Conservation (phyloP, 129 eudicot species). For the Chrysanthemum makinoi region DNA sequence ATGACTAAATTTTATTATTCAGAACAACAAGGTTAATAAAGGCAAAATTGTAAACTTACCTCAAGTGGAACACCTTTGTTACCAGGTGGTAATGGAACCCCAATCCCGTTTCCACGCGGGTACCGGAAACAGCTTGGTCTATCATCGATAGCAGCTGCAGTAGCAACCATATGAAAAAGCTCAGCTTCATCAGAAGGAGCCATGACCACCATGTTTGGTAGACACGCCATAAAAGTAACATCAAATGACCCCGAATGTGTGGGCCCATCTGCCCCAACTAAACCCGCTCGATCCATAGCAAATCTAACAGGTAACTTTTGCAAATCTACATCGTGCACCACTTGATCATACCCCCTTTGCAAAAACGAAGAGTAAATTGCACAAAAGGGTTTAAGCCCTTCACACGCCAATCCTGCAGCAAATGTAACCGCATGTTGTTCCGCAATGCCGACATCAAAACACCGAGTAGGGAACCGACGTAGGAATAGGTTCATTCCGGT, state of each 20-base stretch:
- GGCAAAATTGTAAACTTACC: constrained; percentile 23
- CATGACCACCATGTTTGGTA: constrained; percentile 97
- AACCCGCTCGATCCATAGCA: constrained; percentile 91
- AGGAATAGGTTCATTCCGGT: constrained; percentile 86
- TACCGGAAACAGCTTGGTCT: constrained; percentile 92
- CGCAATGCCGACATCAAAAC: constrained; percentile 98
- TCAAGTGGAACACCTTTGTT: constrained; percentile 94
- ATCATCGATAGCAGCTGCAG: constrained; percentile 93
- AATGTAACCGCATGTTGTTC: constrained; percentile 97
- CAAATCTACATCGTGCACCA: constrained; percentile 91
- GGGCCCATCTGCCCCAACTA: constrained; percentile 96
- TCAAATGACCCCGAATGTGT: constrained; percentile 97
- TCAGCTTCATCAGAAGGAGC: constrained; percentile 97
- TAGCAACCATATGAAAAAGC: constrained; percentile 93
- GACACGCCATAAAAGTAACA: constrained; percentile 83
- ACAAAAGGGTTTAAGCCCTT: constrained; percentile 92
- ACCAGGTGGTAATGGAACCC: constrained; percentile 75
- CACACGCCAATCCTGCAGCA: constrained; percentile 98
- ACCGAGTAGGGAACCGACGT: constrained; percentile 68
- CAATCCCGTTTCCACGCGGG: constrained; percentile 93
- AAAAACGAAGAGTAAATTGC: constrained; percentile 90
- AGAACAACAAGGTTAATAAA: background rate
- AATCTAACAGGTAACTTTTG: constrained; percentile 89
- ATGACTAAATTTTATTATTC: too few species aligned
- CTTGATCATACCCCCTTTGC: constrained; percentile 98